Conservation (phyloP, 202 grass and related monocot species). For the Cymbopogon flexuosus region DNA sequence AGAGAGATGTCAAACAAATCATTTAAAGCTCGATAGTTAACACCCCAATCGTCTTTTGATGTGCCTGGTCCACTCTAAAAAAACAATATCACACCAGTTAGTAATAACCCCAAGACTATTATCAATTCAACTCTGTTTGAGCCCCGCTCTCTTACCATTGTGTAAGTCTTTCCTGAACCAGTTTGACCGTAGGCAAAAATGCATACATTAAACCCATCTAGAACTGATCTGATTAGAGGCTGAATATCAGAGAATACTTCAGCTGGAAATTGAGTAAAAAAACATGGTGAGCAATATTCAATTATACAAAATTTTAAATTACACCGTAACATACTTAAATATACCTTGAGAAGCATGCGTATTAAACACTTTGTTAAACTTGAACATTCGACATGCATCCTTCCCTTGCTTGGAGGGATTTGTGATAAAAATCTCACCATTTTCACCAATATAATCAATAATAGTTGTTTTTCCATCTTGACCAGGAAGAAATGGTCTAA, state of each 20-base stretch:
- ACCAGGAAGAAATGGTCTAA: slow-evolving; percentile 90
- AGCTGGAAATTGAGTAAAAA: slow-evolving; percentile 47
- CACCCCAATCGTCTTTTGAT: slow-evolving; percentile 96
- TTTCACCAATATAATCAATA: slow-evolving; percentile 96
- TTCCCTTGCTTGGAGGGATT: slow-evolving; percentile 96
- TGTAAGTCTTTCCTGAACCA: slow-evolving; percentile 97
- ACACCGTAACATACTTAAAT: slow-evolving; percentile 5
- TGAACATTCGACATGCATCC: slow-evolving; percentile 91
- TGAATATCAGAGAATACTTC: slow-evolving; percentile 94
- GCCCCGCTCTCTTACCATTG: slow-evolving; percentile 55
- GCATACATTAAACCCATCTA: slow-evolving; percentile 97
- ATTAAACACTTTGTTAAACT: slow-evolving; percentile 90
- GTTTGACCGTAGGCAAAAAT: slow-evolving; percentile 99
- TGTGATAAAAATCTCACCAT: slow-evolving; percentile 83
- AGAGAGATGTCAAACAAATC: slow-evolving; percentile 88
- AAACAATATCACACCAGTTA: slow-evolving; percentile 10
- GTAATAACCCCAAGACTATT: not conserved
- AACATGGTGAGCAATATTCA: slow-evolving; percentile 21
- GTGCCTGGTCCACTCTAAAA: slow-evolving; percentile 78
- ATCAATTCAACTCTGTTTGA: slow-evolving; percentile 3
- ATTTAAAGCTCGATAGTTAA: slow-evolving; percentile 95
- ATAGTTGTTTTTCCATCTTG: slow-evolving; percentile 73
- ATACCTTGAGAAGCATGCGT: slow-evolving; percentile 85
- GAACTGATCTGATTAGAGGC: slow-evolving; percentile 87
- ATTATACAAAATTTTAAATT: not conserved